phyloP scores from a whole-genome alignment of 1,139 yeast species.

The Saccharomyces hybrid region DNA sequence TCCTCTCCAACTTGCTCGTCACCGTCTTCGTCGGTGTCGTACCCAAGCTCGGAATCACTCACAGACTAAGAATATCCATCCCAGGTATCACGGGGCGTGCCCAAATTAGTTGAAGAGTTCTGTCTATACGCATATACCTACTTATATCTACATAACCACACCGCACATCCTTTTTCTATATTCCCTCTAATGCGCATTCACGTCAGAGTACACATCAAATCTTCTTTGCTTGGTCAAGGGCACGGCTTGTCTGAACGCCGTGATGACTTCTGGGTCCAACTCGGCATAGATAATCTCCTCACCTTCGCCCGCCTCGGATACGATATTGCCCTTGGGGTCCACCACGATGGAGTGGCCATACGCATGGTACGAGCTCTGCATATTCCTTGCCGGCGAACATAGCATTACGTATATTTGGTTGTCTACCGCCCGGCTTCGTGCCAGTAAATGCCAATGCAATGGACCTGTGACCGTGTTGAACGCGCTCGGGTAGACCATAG shows the following conservation, averaged over 20 bases:
- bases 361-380: slow-evolving; percentile 66
- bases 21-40: slow-evolving; percentile 73
- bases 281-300: slow-evolving; percentile 79
- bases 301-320: slow-evolving; percentile 78
- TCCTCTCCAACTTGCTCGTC: slow-evolving; percentile 69
- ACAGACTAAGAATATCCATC: slow-evolving; percentile 64
- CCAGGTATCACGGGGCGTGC: slow-evolving; percentile 38
- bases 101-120: slow-evolving; percentile 24
- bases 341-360: slow-evolving; percentile 86
- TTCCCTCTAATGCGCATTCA: slow-evolving; percentile 18
- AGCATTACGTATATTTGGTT: slow-evolving; percentile 72
- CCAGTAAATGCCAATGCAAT: slow-evolving; percentile 83
- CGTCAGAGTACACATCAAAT: slow-evolving; percentile 75
- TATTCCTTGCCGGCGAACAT: slow-evolving; percentile 85
- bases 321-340: slow-evolving; percentile 74
- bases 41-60: slow-evolving; percentile 81
- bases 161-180: background rate
- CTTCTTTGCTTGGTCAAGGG: slow-evolving; percentile 79
- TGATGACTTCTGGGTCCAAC: slow-evolving; percentile 56
- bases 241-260: slow-evolving; percentile 57
- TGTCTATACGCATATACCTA: background rate
- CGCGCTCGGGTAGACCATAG: slow-evolving; percentile 92
- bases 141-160: background rate
- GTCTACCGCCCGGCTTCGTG: slow-evolving; percentile 81
- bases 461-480: slow-evolving; percentile 96